Percentiles rank a stretch among this genome's conserved stretches.
phyloP scores from a whole-genome alignment of 1,284 basidiomycete genomes.

The Cutaneotrichosporon dermatis region DNA sequence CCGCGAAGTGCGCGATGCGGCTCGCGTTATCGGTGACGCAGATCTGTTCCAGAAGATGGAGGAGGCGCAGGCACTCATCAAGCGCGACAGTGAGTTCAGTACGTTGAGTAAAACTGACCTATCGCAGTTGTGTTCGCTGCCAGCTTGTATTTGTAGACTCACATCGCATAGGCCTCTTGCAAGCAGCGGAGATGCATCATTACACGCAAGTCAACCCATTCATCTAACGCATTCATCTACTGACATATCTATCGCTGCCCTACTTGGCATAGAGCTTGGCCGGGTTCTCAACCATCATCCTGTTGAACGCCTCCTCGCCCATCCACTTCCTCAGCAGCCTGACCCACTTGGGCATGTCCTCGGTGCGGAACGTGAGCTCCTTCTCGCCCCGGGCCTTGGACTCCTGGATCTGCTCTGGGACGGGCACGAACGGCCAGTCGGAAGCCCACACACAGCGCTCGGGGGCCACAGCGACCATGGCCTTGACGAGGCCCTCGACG shows the following conservation, averaged over 20 bases:
- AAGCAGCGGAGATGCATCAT: not conserved
- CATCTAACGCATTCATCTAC: too few relatives aligned
- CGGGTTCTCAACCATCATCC: constrained; percentile 8
- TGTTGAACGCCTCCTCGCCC: constrained; percentile 5
- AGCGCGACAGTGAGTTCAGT: constrained; percentile 75
- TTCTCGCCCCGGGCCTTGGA: not conserved
- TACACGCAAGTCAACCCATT: too few relatives aligned
- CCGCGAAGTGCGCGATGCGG: constrained; percentile 92
- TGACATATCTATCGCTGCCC: too few relatives aligned
- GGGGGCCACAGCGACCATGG: not conserved
- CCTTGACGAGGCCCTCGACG: constrained; percentile 9
- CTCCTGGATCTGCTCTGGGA: not conserved
- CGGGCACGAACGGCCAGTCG: constrained; percentile 13
- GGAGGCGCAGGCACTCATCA: constrained; percentile 85
- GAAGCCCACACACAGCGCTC: constrained; percentile 6
- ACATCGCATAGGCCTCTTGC: not conserved
- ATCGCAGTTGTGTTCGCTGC: constrained; percentile 72
- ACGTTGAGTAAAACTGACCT: not conserved
- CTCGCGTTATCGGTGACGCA: constrained; percentile 92
- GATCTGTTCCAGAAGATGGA: constrained; percentile 98
- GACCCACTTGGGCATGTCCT: constrained; percentile 9
- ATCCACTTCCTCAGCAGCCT: constrained; percentile 5
- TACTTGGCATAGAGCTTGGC: constrained; percentile 3
- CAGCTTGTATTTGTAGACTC: constrained; percentile 68
- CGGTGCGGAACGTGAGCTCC: not conserved